Evolutionary conservation across 2,329 filamentous ascomycete genomes (phyloP), one percentile per base, ranked within the genome.

Genomic region (Cryphonectria naterciae): DNA sequence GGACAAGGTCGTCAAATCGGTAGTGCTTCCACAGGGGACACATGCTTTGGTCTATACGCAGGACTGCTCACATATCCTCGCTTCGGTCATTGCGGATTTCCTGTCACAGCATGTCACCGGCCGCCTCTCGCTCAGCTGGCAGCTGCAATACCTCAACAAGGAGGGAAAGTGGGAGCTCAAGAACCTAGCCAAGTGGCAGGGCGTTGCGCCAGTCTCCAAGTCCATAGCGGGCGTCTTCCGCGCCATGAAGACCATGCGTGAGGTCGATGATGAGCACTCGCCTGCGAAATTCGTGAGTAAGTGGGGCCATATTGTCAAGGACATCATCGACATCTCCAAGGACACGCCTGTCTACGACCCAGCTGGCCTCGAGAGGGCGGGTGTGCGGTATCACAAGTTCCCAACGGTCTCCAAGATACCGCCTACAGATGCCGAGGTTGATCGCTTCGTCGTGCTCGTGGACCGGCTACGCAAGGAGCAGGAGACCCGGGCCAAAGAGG

Each of bases 141-240:
- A 98, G 80, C 85, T 98, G 22, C 92, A 95, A 76, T 92, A 96
- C 76, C 88, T 98, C 35, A 93, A 92, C 2, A 93, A 92, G 1
- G 93, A 94, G 75, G 95, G 95, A 3, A 98, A 98, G 82, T 98
- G 95, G 95, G 95, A 98, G 77, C 94, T 98, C 75, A 98, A 98
- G 83, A 98, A 98, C 77, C 85, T 98, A 15, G 90, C 88, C 71
- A 98, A 98, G 78, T 98, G 95, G 95, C 88, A 93, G 79, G 89
- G 89, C 25, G 92, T 97, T 0, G 81, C 84, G 1, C 92, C 94
- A 0, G 93, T 97, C 1, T 97, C 93, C 0, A 86, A 87, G 1
- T 90, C 91, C 4, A 96, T 98, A 72, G 93, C 88, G 0, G 89
- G 89, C 19, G 85, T 94, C 5, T 98, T 98, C 78, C 90, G 93